A percentile compares a stretch with the other conserved stretches of the same genome.
Conservation (phyloP, 257 asterid species). For the Avicennia marina region DNA sequence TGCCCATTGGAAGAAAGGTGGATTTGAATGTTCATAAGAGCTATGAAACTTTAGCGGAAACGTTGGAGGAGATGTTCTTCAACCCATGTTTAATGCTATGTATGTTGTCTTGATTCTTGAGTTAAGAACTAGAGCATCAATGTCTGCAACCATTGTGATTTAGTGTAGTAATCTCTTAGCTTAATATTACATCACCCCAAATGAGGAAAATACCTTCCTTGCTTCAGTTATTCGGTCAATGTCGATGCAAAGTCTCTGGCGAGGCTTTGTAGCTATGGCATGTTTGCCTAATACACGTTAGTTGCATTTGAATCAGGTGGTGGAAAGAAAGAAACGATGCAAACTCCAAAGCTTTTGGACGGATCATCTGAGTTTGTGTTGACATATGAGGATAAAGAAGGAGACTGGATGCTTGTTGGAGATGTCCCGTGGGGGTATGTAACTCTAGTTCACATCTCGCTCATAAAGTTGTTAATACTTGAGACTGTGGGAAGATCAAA, state of each 20-base stretch:
- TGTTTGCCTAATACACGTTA: not conserved
- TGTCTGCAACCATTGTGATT: not conserved
- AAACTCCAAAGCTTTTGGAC: conserved; percentile 60
- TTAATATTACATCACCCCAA: not conserved
- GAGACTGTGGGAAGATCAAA: not conserved
- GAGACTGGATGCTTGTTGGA: conserved; percentile 93
- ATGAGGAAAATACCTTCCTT: not conserved
- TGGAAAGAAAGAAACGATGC: conserved; percentile 41
- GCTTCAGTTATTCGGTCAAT: not conserved
- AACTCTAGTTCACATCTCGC: not conserved
- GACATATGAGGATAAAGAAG: conserved; percentile 82
- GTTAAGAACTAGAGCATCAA: not conserved
- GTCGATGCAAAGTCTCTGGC: not conserved
- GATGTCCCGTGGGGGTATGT: conserved; percentile 87
- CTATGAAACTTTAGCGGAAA: conserved; percentile 53
- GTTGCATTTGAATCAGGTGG: conserved; percentile 30
- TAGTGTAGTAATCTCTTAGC: not conserved
- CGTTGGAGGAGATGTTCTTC: conserved; percentile 78
- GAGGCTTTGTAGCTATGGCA: not conserved
- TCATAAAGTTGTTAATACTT: not conserved
- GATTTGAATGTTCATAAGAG: conserved; percentile 65
- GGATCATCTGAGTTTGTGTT: conserved; percentile 76
- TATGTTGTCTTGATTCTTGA: conserved; percentile 20
- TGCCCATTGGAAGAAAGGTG: conserved; percentile 78
- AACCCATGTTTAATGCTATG: conserved; percentile 29